Base-by-base conservation (phyloP, 805 yeast genomes). In the Myxozyma lipomycoides region DNA sequence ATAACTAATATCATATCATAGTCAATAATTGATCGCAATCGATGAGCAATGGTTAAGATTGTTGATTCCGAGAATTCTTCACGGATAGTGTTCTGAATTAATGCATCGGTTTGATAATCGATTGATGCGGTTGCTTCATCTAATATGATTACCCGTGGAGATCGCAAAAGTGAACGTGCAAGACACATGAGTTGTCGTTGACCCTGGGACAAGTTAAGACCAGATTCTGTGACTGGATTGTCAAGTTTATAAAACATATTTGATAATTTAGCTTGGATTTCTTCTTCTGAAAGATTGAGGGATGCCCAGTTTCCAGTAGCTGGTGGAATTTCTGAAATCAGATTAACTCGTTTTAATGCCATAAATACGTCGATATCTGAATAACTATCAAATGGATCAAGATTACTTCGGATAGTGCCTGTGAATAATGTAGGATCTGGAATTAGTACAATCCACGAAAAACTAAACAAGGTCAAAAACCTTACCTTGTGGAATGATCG, bases 181-280 rank as follows among this genome's bases (percentile, higher is more conserved):
- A 88, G 70, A 66, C 95, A 86, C 66, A 87, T 71, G 51, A 88
- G 72, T 66, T 88, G 96, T 59, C 87, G 78, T 69, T 88, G 95
- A n/a, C 96, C 96, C 49, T 84, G 84, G 6, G 95, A 86, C 51
- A 88, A 70, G 65, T 88, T 88, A 18, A 81, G 67, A 7, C 95
- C 96, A 45, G 86, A 83, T 64, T 86, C 95, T 18, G 77, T 69
- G 23, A 85, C 73, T 37, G 76, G 57, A n/a, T 74, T 71, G 21
- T 71, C 73, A 52, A 84, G 73, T 54, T 82, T 75, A 61, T 77
- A 68, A 67, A 84, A 84, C 64, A 81, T 82, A 66, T 83, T 84
- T 4, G 43, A 28, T 7, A 51, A 40, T 21, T 51, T 40, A 41
- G 45, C 52, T 22, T 55, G 58, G 24, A 64, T 67, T 19, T 80